A percentile compares a stretch with the other conserved stretches of the same genome.
Conservation (phyloP, 768 basidiomycete genomes). For the Strobilomyces confusus region DNA sequence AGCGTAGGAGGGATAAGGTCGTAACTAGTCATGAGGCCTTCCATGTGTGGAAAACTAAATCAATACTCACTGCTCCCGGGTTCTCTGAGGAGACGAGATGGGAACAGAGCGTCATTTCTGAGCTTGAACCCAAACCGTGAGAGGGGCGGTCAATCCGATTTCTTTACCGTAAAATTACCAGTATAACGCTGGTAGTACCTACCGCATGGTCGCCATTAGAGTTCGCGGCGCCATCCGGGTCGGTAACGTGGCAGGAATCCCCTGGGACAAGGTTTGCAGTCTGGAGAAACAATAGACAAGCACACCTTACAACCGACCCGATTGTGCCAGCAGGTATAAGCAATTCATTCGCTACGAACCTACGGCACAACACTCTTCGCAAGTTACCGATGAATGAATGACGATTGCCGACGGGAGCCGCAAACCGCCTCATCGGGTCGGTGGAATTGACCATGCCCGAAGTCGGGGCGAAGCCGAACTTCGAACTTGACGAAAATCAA, state of each 20-base stretch:
- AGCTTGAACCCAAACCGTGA: slow-evolving; percentile 14
- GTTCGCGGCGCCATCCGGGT: slow-evolving; percentile 2
- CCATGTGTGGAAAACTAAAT: slow-evolving; percentile 7
- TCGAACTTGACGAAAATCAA: too few species aligned
- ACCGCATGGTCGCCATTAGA: slow-evolving; percentile 7
- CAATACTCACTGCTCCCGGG: not conserved
- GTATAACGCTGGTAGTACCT: slow-evolving; percentile 8
- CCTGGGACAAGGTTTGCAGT: slow-evolving; percentile 21
- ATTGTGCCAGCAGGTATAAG: slow-evolving; percentile 13
- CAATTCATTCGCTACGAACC: slow-evolving; percentile 24
- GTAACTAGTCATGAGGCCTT: not conserved
- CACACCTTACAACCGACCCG: slow-evolving; percentile 27
- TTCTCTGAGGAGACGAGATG: not conserved
- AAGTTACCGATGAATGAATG: slow-evolving; percentile 9
- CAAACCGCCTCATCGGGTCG: not conserved
- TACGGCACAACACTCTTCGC: slow-evolving; percentile 14
- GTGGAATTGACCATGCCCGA: not conserved
- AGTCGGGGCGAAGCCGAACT: too few species aligned
- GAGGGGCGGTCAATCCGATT: slow-evolving; percentile 3
- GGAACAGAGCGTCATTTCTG: slow-evolving; percentile 5
- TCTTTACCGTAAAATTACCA: not conserved
- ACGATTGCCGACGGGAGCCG: slow-evolving; percentile 5
- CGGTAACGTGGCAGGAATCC: not conserved
- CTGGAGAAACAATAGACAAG: slow-evolving; percentile 6
- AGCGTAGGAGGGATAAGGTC: slow-evolving; percentile 5